phyloP scores from a whole-genome alignment of 768 basidiomycete genomes.

The Infundibulicybe gibba region DNA sequence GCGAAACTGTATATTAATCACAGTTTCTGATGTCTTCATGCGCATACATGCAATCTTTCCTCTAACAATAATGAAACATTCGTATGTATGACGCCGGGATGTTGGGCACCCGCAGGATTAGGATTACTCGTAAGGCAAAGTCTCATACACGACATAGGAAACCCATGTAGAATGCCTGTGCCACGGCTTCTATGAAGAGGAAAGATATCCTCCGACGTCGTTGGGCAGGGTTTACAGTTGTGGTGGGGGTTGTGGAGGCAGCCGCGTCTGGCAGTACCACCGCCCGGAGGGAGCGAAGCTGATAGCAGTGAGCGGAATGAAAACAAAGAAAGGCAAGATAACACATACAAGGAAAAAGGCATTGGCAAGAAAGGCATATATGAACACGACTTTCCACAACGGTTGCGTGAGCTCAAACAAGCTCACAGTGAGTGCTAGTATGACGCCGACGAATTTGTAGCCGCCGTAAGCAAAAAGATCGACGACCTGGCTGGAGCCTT shows the following conservation, averaged over 20 bases:
- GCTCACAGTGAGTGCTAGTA: slow-evolving; percentile 70
- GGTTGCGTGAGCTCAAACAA: slow-evolving; percentile 61
- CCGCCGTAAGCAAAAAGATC: slow-evolving; percentile 92
- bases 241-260: slow-evolving; percentile 37
- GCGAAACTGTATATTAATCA: no score
- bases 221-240: slow-evolving; percentile 73
- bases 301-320: slow-evolving; percentile 2
- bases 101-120: background rate
- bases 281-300: slow-evolving; percentile 92
- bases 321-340: background rate
- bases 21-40: no score
- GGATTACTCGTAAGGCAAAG: background rate
- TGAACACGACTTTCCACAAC: slow-evolving; percentile 67
- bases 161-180: slow-evolving; percentile 85
- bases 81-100: background rate
- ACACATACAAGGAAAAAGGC: slow-evolving; percentile 86
- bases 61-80: no score
- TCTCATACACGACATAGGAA: slow-evolving; percentile 53
- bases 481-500: slow-evolving; percentile 63
- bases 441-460: slow-evolving; percentile 97
- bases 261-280: slow-evolving; percentile 58
- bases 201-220: slow-evolving; percentile 85
- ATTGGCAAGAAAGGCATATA: slow-evolving; percentile 86
- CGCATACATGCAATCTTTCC: no score
- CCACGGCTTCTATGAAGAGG: slow-evolving; percentile 80